Evolutionary conservation across 768 basidiomycete species (phyloP), one percentile per base, ranked within the genome.

Genomic region (Boletus insuetus): DNA sequence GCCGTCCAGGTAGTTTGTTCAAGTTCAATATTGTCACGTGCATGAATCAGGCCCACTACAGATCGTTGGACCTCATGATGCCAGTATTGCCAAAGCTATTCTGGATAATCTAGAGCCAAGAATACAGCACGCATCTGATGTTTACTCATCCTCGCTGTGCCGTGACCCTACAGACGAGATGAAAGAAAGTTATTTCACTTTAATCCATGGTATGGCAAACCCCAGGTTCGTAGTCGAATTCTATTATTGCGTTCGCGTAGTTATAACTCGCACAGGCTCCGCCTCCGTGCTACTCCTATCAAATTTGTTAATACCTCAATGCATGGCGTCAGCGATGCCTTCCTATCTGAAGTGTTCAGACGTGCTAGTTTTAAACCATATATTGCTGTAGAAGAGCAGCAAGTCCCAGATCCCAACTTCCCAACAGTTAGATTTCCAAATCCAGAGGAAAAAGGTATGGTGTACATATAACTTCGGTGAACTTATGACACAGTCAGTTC

Each of bases 291-390:
- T 32, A 24, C 54, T 19, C 29, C 72, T 6, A 54, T 86, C 57
- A 81, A 77, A 60, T 91, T 94, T 60, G 87, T 91, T 19, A 91
- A 92, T 65, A 95, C 94, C 0, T 88, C 92, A 0, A 86, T 95
- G 88, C 93, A 95, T 62, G 93, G 93, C 0, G 93, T 95, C 50
- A 85, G 91, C 60, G 80, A 93, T 67, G 70, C 75, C 6, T 87
- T 87, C 61, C 77, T 83, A 39, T 70, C 69, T 9, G 68, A 74
- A 47, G 86, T 83, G 0, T 87, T 94, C 55, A 70, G 75, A 38
- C 56, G 71, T 4, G 84, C 82, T 54, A 84, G 84, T 6, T 84
- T 91, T 55, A 63, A 76, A 17, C 77, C 80, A 2, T 86, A 80
- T 66, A 75, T 79, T 11, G 79, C 84, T 2, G 88, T 93, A 12